These are phyloP conservation scores for Aspergillus jensenii DNA, from an alignment of 2,329 filamentous ascomycete genomes.

Conservation along the genomic window DNA sequence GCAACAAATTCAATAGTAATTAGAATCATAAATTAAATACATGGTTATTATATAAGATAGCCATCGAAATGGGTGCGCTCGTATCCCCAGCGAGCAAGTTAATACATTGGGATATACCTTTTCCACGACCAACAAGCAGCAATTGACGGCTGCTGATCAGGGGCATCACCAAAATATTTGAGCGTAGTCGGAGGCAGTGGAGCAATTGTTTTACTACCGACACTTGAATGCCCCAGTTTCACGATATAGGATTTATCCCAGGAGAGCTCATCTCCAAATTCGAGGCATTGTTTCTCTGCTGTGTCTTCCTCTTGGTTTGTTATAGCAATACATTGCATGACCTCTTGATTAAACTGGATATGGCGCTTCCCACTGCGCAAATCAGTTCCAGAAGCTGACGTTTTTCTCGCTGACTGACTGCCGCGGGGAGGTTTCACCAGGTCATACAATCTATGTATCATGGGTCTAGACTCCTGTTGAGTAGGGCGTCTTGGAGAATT, in stretches of 20 bases:
- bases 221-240: constrained; percentile 62
- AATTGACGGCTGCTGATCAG: constrained; percentile 52
- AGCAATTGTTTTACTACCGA: constrained; percentile 80
- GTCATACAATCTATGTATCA: constrained; percentile 43
- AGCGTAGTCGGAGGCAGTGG: constrained; percentile 84
- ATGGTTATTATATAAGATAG: no score
- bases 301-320: constrained; percentile 58
- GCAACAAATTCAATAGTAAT: no score
- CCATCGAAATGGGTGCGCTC: no score
- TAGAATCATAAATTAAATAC: no score
- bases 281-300: constrained; percentile 39
- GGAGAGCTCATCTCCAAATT: constrained; percentile 56
- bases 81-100: constrained; percentile 46
- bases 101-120: constrained; percentile 40
- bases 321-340: constrained; percentile 92
- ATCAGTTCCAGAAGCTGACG: constrained; percentile 68
- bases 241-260: constrained; percentile 84
- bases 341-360: constrained; percentile 95
- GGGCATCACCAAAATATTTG: constrained; percentile 77
- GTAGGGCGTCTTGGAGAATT: constrained; percentile 60
- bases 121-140: constrained; percentile 36
- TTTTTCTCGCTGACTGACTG: constrained; percentile 62
- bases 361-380: constrained; percentile 70
- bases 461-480: constrained; percentile 59
- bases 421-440: constrained; percentile 12